Conservation (phyloP, 108 stramenopile species). For the Phaeodactylum tricornutum region DNA sequence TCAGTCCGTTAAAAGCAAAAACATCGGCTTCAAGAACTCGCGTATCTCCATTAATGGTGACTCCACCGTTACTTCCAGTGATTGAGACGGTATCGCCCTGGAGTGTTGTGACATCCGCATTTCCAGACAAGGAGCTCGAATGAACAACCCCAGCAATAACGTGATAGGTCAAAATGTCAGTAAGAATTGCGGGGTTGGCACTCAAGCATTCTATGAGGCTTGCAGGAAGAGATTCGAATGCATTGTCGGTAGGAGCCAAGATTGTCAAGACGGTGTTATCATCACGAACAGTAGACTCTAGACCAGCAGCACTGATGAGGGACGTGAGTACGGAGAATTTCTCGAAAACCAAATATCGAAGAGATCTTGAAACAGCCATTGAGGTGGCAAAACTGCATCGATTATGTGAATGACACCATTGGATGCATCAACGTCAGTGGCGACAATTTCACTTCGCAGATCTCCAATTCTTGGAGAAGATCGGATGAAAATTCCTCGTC, state of each 20-base stretch:
- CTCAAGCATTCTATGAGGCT: neutral
- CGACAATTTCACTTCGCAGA: constrained; percentile 3
- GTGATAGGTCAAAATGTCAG: constrained; percentile 12
- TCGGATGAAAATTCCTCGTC: too few relatives aligned
- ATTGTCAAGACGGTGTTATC: constrained; percentile 1
- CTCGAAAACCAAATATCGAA: neutral
- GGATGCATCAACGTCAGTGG: constrained; percentile 1
- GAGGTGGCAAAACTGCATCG: constrained; percentile 3
- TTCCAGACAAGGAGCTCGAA: too few relatives aligned
- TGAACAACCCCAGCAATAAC: neutral
- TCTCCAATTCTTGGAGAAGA: too few relatives aligned
- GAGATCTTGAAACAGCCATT: neutral
- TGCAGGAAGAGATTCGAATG: constrained; percentile 2
- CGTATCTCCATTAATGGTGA: too few relatives aligned
- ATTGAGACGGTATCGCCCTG: too few relatives aligned
- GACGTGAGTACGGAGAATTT: neutral
- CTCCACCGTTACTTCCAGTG: too few relatives aligned
- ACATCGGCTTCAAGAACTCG: too few relatives aligned
- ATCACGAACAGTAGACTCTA: neutral
- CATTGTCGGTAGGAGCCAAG: constrained; percentile 10
- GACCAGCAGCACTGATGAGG: neutral
- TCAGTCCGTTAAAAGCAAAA: too few relatives aligned
- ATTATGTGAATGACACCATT: constrained; percentile 3
- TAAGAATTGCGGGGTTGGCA: constrained; percentile 5
- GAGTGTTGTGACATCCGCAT: too few relatives aligned